Evolutionary conservation across 371 early-diverging fungal genomes (phyloP).

Genomic region (Synchytrium microbalum): DNA sequence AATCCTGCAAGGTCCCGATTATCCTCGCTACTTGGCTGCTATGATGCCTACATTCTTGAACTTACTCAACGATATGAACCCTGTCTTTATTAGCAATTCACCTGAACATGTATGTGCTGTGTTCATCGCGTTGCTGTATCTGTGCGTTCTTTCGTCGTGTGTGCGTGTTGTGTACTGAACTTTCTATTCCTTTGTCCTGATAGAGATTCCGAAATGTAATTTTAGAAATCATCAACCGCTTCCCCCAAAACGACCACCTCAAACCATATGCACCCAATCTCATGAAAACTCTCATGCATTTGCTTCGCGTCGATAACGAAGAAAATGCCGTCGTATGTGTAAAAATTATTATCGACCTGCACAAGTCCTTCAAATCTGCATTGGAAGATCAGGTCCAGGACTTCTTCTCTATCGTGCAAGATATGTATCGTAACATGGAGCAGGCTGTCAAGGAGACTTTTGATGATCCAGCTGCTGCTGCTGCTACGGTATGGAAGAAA

Average conservation of each 20-base stretch:
- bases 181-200: not conserved
- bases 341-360: constrained; percentile 90
- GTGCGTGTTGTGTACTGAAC: not conserved
- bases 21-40: constrained; percentile 63
- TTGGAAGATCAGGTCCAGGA: constrained; percentile 82
- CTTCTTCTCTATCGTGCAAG: constrained; percentile 84
- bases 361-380: constrained; percentile 65
- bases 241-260: constrained; percentile 78
- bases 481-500: too few species aligned
- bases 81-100: constrained; percentile 71
- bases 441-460: constrained; percentile 73
- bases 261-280: constrained; percentile 46
- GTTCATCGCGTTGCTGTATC: not conserved
- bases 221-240: constrained; percentile 84
- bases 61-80: constrained; percentile 64
- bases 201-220: constrained; percentile 88
- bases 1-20: constrained; percentile 73
- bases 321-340: constrained; percentile 90
- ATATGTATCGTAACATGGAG: constrained; percentile 86
- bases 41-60: constrained; percentile 77
- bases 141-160: constrained; percentile 1
- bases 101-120: constrained; percentile 65
- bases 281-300: constrained; percentile 58
- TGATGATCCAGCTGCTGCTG: constrained; percentile 49
- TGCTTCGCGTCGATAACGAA: constrained; percentile 88